phyloP scores from a whole-genome alignment of 2,329 filamentous ascomycete genomes.

The Cercospora sp. region DNA sequence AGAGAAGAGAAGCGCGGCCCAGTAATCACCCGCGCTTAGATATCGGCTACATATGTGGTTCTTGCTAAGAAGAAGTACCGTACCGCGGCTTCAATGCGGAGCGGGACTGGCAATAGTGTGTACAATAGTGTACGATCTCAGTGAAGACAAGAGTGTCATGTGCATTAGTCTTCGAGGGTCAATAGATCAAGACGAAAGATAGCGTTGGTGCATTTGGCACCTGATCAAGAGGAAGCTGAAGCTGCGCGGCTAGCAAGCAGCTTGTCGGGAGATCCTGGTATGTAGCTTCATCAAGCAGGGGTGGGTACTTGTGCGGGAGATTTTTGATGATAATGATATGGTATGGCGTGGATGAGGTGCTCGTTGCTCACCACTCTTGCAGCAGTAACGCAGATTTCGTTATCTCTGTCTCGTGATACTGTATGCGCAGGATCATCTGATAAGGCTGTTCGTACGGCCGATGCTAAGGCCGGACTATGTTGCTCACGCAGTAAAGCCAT shows the following conservation, averaged over 20 bases:
- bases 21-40: not conserved
- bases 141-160: not conserved
- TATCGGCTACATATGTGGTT: not conserved
- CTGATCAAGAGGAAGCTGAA: not conserved
- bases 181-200: not conserved
- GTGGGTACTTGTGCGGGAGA: not conserved
- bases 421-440: not conserved
- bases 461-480: not conserved
- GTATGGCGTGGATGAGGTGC: not conserved
- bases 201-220: not conserved
- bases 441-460: not conserved
- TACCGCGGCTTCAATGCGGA: not conserved
- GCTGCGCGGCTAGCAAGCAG: not conserved
- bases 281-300: not conserved
- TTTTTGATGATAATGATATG: not conserved
- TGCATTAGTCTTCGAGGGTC: not conserved
- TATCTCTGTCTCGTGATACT: not conserved
- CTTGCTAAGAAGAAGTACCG: not conserved
- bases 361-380: not conserved
- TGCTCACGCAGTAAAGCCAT: not conserved
- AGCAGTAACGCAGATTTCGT: not conserved
- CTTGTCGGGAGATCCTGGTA: not conserved
- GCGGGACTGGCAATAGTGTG: not conserved
- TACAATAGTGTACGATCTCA: not conserved
- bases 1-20: not conserved